phyloP scores from a whole-genome alignment of 2,329 filamentous ascomycete genomes.

The Teratosphaeria pseudoeucalypti region DNA sequence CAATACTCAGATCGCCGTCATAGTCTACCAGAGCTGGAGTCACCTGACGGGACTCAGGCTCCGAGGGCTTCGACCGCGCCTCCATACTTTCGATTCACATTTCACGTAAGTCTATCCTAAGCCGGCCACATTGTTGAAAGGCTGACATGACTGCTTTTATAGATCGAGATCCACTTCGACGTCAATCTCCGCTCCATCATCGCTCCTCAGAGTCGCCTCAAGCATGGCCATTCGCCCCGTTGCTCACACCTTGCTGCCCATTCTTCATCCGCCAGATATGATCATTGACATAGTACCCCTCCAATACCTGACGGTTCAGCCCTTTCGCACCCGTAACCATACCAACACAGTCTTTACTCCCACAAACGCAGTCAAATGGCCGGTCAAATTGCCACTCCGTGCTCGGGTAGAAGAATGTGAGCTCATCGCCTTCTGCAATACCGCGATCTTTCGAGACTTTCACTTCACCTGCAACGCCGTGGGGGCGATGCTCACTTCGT shows the following conservation, averaged over 20 bases:
- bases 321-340: slow-evolving; percentile 31
- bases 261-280: slow-evolving; percentile 25
- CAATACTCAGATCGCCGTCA: neutral
- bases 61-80: too few relatives aligned
- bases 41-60: neutral
- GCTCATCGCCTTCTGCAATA: slow-evolving; percentile 29
- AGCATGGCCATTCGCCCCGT: neutral
- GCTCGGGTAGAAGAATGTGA: slow-evolving; percentile 41
- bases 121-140: neutral
- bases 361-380: slow-evolving; percentile 35
- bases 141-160: neutral
- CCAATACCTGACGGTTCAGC: slow-evolving; percentile 24
- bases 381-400: slow-evolving; percentile 40
- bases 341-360: slow-evolving; percentile 28
- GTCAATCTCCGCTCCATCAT: too few relatives aligned
- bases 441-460: slow-evolving; percentile 23
- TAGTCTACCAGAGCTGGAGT: neutral
- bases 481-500: slow-evolving; percentile 1
- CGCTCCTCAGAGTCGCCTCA: neutral
- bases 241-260: neutral
- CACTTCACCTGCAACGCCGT: slow-evolving; percentile 7
- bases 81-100: neutral
- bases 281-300: slow-evolving; percentile 32
- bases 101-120: neutral
- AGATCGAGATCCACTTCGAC: neutral